Percentiles rank a stretch among this genome's conserved stretches.
phyloP scores from a whole-genome alignment of 192 early-diverging fungal genomes.

The Coemansia sp. region DNA sequence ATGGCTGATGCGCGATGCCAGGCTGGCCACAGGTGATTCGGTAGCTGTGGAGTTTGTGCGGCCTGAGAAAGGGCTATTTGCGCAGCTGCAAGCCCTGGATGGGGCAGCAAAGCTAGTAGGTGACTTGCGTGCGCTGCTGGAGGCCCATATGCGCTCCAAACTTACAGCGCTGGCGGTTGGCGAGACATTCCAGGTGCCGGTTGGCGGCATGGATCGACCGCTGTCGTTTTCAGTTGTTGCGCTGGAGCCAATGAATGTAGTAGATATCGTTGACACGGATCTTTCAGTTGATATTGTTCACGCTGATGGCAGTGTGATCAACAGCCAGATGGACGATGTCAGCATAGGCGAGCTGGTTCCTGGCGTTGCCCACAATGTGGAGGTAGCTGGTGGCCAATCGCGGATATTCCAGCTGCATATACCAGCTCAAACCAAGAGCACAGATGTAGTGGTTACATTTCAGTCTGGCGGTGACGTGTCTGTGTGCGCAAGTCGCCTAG shows the following conservation, averaged over 20 bases:
- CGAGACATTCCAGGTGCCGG: conserved; percentile 59
- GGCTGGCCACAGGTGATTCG: conserved; percentile 43
- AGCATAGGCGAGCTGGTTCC: conserved; percentile 11
- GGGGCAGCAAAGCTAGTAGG: conserved; percentile 1
- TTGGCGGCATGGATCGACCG: conserved; percentile 47
- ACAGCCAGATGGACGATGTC: neutral
- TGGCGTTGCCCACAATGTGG: neutral
- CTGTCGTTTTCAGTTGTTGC: conserved; percentile 62
- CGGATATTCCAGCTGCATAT: conserved; percentile 15
- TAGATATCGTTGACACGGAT: conserved; percentile 76
- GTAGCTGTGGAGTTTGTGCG: conserved; percentile 58
- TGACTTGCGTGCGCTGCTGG: conserved; percentile 60
- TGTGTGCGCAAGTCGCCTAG: conserved; percentile 36
- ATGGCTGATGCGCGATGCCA: conserved; percentile 57
- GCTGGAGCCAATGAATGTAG: conserved; percentile 65
- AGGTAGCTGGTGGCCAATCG: neutral
- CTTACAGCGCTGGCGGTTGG: conserved; percentile 71
- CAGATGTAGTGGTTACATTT: conserved; percentile 18
- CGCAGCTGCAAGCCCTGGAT: conserved; percentile 59
- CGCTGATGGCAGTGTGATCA: conserved; percentile 6
- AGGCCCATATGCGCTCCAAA: conserved; percentile 63
- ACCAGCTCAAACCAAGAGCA: conserved; percentile 3
- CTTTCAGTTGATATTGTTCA: conserved; percentile 76
- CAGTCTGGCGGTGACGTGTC: conserved; percentile 33
- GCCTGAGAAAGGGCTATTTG: conserved; percentile 66